Base-by-base conservation (phyloP, 169 alveolate species). In the Cyclospora cayetanensis region DNA sequence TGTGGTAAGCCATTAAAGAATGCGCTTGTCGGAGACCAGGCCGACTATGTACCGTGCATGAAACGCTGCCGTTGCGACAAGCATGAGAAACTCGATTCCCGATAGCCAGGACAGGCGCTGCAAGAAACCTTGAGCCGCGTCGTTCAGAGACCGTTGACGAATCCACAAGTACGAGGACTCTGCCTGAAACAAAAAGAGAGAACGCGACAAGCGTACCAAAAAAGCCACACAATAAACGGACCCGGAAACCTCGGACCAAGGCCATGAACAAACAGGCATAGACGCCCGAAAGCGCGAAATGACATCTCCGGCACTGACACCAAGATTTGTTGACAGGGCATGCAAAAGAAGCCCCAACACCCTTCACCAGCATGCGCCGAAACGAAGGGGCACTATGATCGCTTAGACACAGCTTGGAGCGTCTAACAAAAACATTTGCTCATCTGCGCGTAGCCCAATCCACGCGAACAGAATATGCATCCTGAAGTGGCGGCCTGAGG, bases 101-200 rank as follows among this genome's bases (percentile, higher is more conserved):
- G 89, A 34, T 53, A 93, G 60, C 91, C 93, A 85, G 60, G 92
- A 86, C 31, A 93, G 91, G 50, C 89, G 92, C 76, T 63, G 55
- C 46, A 91, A 82, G 39, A 93, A 66, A 9, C 50, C 76, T 46
- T 93, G 91, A 15, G 90, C 94, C 0, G 95, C 90, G 34, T 85
- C 92, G 39, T 55, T 82, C 72, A 91, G 94, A n/a, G 94, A 76
- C 42, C 94, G 94, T 74, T 91, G 93, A 4, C 95, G 88, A 35
- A 89, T 74, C 93, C 93, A 72, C 89, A 89, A 35, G 80, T 89
- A 89, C 27, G 93, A 72, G 34, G 93, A 35, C 82, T 89, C 93
- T 5, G 90, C 89, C 93, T 86, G 92, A 22, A 31, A 1, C 42
- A n/a, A 25, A 5, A 70, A 53, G n/a, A 70, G 53, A 3, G 37